Base-by-base conservation (phyloP, 129 eudicot genomes). In the Mikania micrantha region DNA sequence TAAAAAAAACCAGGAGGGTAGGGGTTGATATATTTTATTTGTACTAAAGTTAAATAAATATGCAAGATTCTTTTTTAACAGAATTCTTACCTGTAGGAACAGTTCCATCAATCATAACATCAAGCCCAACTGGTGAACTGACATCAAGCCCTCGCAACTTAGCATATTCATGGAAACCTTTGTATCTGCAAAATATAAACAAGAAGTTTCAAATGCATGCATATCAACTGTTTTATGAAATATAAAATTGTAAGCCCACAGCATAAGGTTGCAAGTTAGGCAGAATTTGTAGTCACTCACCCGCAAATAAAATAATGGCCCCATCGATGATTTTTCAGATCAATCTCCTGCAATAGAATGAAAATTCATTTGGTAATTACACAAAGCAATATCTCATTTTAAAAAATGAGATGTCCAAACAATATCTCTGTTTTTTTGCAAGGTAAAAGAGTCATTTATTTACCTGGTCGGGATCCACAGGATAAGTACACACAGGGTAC, bases 231-330 rank as follows among this genome's bases (percentile, higher is more conserved):
- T 21, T 49, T 32, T 16, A 35, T 25, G 28, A 35, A 17, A 60
- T 29, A 20, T 21, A 25, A 72, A 72, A 24, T 15, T 36, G n/a
- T 48, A 17, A 29, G 31, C 50, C 44, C 35, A 42, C 56, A 11
- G 66, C 13, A 50, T 27, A 21, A 47, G 49, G 61, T 45, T 41
- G 49, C 24, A 52, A n/a, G 8, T 34, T 49, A 32, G 19, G 75
- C 65, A 70, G 27, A 42, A 17, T 25, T 64, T 25, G 44, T 53
- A 39, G 67, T 5, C 36, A 27, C 96, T 74, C 74, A 90, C 99
- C 99, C 99, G 40, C 99, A 94, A 78, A 94, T 78, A 77, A 94
- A 94, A 74, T 94, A 94, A 63, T 94, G 99, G 67, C 99, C 99
- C 99, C 99, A 94, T 77, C 58, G 85, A 68, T 84, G 97, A 85